Evolutionary conservation across 2,329 filamentous ascomycete genomes (phyloP).

Genomic region (Plenodomus biglobosus): DNA sequence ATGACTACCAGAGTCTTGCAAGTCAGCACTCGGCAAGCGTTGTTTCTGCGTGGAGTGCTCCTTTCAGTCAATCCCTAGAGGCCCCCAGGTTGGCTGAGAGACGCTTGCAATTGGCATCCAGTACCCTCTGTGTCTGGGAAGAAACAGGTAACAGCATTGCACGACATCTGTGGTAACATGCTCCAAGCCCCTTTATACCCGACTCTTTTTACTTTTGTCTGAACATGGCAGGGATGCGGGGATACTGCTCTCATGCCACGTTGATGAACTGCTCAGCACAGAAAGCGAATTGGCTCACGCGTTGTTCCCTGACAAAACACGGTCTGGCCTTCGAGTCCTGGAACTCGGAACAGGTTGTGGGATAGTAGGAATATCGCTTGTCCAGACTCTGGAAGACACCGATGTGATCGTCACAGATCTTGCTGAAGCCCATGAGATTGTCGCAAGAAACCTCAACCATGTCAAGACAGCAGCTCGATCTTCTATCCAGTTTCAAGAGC

Average conservation of each 20-base stretch:
- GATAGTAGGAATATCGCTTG: conserved; percentile 64
- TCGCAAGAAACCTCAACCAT: conserved; percentile 56
- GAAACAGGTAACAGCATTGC: conserved; percentile 74
- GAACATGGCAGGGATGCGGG: conserved; percentile 56
- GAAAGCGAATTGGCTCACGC: background rate
- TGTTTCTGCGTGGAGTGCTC: conserved; percentile 59
- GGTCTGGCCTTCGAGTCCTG: conserved; percentile 48
- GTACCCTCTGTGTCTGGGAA: conserved; percentile 59
- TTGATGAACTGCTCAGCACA: conserved; percentile 48
- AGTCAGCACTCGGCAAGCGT: conserved; percentile 48
- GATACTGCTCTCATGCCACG: conserved; percentile 57
- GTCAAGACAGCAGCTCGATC: conserved; percentile 50
- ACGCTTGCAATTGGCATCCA: conserved; percentile 50
- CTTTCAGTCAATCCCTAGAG: conserved; percentile 46
- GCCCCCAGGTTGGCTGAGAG: conserved; percentile 59
- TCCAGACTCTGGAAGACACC: conserved; percentile 54
- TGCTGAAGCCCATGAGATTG: conserved; percentile 63
- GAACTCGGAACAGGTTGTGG: conserved; percentile 71
- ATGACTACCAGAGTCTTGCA: conserved; percentile 32
- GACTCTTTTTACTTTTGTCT: background rate
- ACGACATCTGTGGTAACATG: conserved; percentile 66
- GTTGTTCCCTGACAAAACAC: background rate
- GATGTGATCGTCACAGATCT: conserved; percentile 66
- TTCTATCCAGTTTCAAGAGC: conserved; percentile 51
- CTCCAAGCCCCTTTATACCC: background rate